Percentiles rank a stretch among this genome's conserved stretches.
phyloP scores from a whole-genome alignment of 768 basidiomycete species.

The Pluteus cervinus region DNA sequence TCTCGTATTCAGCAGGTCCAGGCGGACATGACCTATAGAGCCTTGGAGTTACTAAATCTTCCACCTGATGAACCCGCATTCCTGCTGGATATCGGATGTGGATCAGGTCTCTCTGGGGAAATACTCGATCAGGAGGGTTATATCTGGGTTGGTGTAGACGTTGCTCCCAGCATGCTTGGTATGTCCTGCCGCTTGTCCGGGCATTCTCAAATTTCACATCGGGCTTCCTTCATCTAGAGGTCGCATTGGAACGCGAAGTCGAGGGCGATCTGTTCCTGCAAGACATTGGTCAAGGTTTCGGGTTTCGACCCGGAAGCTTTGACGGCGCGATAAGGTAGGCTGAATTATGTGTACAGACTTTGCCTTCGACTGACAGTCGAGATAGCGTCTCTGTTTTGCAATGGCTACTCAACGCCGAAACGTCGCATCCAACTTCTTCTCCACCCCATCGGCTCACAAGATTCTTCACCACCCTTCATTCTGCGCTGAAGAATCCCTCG shows the following conservation, averaged over 20 bases:
- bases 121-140: slow-evolving; percentile 94
- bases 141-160: slow-evolving; percentile 89
- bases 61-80: slow-evolving; percentile 77
- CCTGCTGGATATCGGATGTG: slow-evolving; percentile 94
- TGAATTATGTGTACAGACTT: slow-evolving; percentile 2
- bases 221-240: slow-evolving; percentile 54
- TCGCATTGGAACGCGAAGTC: slow-evolving; percentile 91
- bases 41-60: slow-evolving; percentile 83
- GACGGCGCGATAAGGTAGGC: slow-evolving; percentile 93
- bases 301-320: slow-evolving; percentile 94
- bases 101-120: slow-evolving; percentile 94
- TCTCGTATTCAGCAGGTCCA: slow-evolving; percentile 96
- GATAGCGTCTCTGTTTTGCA: slow-evolving; percentile 99
- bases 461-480: slow-evolving; percentile 92
- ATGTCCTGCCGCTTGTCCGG: slow-evolving; percentile 18
- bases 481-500: slow-evolving; percentile 78
- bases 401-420: slow-evolving; percentile 97
- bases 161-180: slow-evolving; percentile 97
- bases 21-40: slow-evolving; percentile 95
- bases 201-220: not conserved
- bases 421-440: slow-evolving; percentile 82
- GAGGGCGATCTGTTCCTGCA: slow-evolving; percentile 96
- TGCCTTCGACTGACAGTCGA: slow-evolving; percentile 35
- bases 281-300: slow-evolving; percentile 97
- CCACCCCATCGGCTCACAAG: slow-evolving; percentile 78